Evolutionary conservation across 1,139 yeast genomes (phyloP).

Genomic region (Suhomyces ambrosiae): DNA sequence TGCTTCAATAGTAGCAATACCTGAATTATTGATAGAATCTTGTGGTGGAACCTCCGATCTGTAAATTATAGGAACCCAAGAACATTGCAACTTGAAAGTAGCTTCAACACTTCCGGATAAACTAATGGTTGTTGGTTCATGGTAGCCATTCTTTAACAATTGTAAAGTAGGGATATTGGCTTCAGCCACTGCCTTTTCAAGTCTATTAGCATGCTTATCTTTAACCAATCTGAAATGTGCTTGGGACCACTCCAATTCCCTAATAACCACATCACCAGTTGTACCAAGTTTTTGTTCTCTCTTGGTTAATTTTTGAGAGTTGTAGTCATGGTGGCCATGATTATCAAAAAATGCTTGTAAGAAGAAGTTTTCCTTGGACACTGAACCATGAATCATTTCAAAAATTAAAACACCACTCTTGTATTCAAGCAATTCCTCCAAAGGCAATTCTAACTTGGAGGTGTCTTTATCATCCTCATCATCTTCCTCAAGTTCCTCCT

Average conservation of each 20-base stretch:
- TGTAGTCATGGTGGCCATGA: constrained; percentile 62
- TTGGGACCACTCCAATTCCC: constrained; percentile 75
- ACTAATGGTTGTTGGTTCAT: constrained; percentile 51
- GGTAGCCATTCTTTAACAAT: constrained; percentile 65
- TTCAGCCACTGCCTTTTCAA: constrained; percentile 64
- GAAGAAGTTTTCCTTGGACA: constrained; percentile 56
- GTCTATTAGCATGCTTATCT: constrained; percentile 53
- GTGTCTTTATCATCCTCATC: constrained; percentile 30
- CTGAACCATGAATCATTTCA: constrained; percentile 60
- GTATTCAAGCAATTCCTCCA: constrained; percentile 63
- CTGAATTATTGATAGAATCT: constrained; percentile 77
- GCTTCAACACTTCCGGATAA: constrained; percentile 57
- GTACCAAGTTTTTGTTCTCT: constrained; percentile 49
- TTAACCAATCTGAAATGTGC: constrained; percentile 63
- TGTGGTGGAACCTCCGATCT: constrained; percentile 64
- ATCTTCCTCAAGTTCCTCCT: constrained; percentile 35
- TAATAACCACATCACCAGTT: constrained; percentile 73
- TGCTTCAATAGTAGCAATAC: constrained; percentile 66
- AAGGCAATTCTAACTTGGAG: constrained; percentile 55
- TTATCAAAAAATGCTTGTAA: constrained; percentile 79
- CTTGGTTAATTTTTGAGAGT: constrained; percentile 48
- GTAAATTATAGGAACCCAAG: constrained; percentile 75
- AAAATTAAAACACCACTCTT: constrained; percentile 77
- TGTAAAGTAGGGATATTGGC: constrained; percentile 67
- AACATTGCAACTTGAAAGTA: constrained; percentile 58